Base-by-base conservation (phyloP, 2,329 filamentous ascomycete genomes). In the Tolypocladium nubicola region DNA sequence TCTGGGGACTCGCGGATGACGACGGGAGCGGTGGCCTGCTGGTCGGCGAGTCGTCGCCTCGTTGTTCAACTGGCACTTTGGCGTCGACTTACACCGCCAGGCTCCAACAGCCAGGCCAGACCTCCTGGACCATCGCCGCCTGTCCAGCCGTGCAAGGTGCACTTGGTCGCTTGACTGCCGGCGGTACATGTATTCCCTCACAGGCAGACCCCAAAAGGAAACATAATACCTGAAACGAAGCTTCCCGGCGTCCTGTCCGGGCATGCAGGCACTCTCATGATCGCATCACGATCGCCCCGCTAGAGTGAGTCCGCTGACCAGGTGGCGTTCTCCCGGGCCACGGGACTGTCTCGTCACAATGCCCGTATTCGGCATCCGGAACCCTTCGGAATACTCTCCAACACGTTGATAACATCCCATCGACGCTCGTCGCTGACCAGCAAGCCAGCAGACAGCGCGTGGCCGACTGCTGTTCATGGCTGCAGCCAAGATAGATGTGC, bases 171-270 rank as follows among this genome's bases (percentile, higher is more conserved):
- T 33, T 52, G 19, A 13, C 10, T 2, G 23, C 16, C 47, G 30
- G 9, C 30, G 47, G 7, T 21, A 21, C 7, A 33, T 7, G 5
- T n/a, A 5, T 35, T 9, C 30, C 10, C 30, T 21, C 30, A 5
- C 19, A 21, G 0, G 23, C 2, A 5, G 1, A 3, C 6, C 16
- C 19, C 3, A 13, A 3, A 10, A 11, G 9, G 4, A 13, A 11
- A 2, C 0, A 3, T 3, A 35, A 33, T n/a, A 14, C 16, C 47
- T 37, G 30, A 1, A 21, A 37, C 19, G 5, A 8, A 7, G 14
- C 5, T 14, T 16, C 2, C 30, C 19, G 4, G 30, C 16, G 3
- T 33, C 26, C 3, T 1, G 30, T 13, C 47, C n/a, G 2, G 14
- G 10, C 16, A 33, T 35, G 47, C 47, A 35, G 30, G 16, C 21